These are phyloP conservation scores for Talaromyces thailandensis DNA, from an alignment of 495 filamentous ascomycete genomes.

Conservation along the genomic window DNA sequence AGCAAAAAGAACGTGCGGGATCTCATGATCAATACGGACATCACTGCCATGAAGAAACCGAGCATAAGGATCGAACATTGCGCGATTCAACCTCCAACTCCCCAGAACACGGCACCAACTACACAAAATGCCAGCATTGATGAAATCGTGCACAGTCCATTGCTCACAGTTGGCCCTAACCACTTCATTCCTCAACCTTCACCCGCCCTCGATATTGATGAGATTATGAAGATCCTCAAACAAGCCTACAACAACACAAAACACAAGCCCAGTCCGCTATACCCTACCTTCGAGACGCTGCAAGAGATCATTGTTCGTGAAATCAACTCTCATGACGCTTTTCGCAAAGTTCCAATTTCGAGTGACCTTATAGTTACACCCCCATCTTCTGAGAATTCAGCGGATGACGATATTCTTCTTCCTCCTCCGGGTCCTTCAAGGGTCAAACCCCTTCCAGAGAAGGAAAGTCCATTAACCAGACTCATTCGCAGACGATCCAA, in stretches of 20 bases:
- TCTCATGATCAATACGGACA: conserved; percentile 34
- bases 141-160: conserved; percentile 36
- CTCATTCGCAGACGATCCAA: conserved; percentile 23
- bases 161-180: conserved; percentile 20
- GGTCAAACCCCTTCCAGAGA: conserved; percentile 15
- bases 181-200: conserved; percentile 15
- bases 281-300: conserved; percentile 34
- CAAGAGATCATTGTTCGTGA: conserved; percentile 40
- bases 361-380: conserved; percentile 30
- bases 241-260: conserved; percentile 25
- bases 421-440: conserved; percentile 5
- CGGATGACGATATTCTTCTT: conserved; percentile 10
- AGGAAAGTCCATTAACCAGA: conserved; percentile 21
- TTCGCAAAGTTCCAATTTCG: conserved; percentile 29
- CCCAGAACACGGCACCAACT: conserved; percentile 15
- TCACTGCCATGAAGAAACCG: conserved; percentile 21
- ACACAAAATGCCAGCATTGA: conserved; percentile 29
- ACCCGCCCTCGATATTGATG: conserved; percentile 20
- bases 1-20: conserved; percentile 32
- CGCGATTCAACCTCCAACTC: conserved; percentile 35
- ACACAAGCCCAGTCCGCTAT: conserved; percentile 17
- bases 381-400: conserved; percentile 17
- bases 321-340: conserved; percentile 41
- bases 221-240: conserved; percentile 37
- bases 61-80: conserved; percentile 26